These are phyloP conservation scores for Penicillium sp. DNA, from an alignment of 2,329 filamentous ascomycete species.

Conservation along the genomic window DNA sequence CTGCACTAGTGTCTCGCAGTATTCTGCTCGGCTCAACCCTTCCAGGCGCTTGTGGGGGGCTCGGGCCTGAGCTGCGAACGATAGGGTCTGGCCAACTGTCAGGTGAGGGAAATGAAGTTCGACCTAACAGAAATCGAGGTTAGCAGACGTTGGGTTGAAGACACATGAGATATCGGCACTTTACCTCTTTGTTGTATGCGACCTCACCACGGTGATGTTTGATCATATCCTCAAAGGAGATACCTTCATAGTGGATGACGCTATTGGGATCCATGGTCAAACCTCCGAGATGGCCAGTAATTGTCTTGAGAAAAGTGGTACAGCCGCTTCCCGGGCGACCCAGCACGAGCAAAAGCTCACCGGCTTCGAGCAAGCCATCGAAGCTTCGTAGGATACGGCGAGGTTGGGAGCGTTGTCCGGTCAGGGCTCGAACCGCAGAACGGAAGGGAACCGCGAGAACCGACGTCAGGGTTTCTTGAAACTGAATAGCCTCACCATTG, in stretches of 20 bases:
- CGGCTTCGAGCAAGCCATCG: conserved; percentile 48
- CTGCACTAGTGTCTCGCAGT: conserved; percentile 39
- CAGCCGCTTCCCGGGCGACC: conserved; percentile 53
- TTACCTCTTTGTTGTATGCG: conserved; percentile 48
- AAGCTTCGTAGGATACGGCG: conserved; percentile 21
- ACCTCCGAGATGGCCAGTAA: conserved; percentile 65
- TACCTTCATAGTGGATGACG: conserved; percentile 76
- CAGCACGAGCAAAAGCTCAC: conserved; percentile 44
- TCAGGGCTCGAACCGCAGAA: conserved; percentile 5
- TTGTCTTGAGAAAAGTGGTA: conserved; percentile 79
- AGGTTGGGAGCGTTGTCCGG: conserved; percentile 33
- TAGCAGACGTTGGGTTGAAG: conserved; percentile 37
- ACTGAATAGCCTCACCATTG: conserved; percentile 23
- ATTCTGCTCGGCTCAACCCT: conserved; percentile 27
- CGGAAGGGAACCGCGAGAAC: conserved; percentile 36
- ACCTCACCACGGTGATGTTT: conserved; percentile 47
- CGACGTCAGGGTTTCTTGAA: conserved; percentile 26
- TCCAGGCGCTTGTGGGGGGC: conserved; percentile 33
- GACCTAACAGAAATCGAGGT: background rate
- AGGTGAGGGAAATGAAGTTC: conserved; percentile 59
- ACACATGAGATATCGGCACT: background rate
- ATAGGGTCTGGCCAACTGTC: conserved; percentile 70
- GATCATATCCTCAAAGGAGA: conserved; percentile 68
- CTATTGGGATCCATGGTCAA: conserved; percentile 32
- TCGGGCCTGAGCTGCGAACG: conserved; percentile 69